A percentile compares a stretch with the other conserved stretches of the same genome.
These are phyloP conservation scores for Acephala macrosclerotiorum DNA, from an alignment of 2,329 filamentous ascomycete genomes.

Conservation along the genomic window DNA sequence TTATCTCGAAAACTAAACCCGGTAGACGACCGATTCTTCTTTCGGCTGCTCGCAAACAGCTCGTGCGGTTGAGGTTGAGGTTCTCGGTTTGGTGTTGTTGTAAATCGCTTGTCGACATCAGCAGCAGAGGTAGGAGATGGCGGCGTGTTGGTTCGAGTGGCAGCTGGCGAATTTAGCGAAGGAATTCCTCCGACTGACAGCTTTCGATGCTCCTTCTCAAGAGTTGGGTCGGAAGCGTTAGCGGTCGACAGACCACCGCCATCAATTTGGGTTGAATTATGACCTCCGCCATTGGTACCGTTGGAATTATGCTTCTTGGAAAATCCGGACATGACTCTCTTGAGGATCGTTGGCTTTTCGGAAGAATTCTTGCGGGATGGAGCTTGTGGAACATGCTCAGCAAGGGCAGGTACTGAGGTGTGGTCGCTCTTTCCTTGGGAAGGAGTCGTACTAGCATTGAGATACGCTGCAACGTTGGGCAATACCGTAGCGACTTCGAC, in stretches of 20 bases:
- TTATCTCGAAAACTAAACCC: conserved; percentile 38
- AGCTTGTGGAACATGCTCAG: not conserved
- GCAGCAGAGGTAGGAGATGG: conserved; percentile 56
- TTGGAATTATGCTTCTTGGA: conserved; percentile 34
- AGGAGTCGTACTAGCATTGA: not conserved
- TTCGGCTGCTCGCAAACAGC: conserved; percentile 50
- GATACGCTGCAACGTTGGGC: not conserved
- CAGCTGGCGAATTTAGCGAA: conserved; percentile 34
- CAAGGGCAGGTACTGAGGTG: not conserved
- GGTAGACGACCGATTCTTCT: conserved; percentile 53
- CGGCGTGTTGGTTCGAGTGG: conserved; percentile 36
- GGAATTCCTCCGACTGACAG: conserved; percentile 32
- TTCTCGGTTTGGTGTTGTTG: conserved; percentile 23
- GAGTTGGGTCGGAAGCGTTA: conserved; percentile 32
- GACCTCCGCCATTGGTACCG: conserved; percentile 9
- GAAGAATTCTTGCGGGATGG: conserved; percentile 5
- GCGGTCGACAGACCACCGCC: conserved; percentile 7
- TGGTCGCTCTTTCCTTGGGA: not conserved
- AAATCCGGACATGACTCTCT: conserved; percentile 33
- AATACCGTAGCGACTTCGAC: not conserved
- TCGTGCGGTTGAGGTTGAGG: conserved; percentile 27
- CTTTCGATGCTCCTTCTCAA: conserved; percentile 28
- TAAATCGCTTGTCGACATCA: conserved; percentile 39
- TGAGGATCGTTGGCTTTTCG: conserved; percentile 24
- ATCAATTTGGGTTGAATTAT: conserved; percentile 17